These are phyloP conservation scores for Asclepias syriaca DNA, from an alignment of 257 asterid genomes.

Conservation along the genomic window DNA sequence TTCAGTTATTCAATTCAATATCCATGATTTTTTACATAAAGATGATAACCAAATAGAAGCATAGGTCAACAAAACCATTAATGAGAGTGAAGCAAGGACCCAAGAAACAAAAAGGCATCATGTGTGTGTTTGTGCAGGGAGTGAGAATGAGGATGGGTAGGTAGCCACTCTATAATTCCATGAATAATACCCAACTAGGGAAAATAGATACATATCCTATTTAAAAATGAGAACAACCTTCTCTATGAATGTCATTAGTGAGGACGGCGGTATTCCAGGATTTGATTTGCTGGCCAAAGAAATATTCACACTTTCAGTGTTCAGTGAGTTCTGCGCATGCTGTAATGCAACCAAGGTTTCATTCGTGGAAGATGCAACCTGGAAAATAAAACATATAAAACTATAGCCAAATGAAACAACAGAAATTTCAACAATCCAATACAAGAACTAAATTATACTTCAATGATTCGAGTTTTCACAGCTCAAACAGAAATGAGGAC, in stretches of 20 bases:
- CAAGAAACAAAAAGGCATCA: neutral
- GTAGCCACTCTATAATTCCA: conserved; percentile 5
- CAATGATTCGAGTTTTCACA: neutral
- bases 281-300: conserved; percentile 66
- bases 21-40: neutral
- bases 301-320: conserved; percentile 40
- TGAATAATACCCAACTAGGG: neutral
- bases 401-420: neutral
- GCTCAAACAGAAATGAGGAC: neutral
- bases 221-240: conserved; percentile 48
- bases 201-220: conserved; percentile 4
- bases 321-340: conserved; percentile 63
- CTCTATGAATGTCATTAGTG: conserved; percentile 76
- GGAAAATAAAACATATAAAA: conserved; percentile 7
- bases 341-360: conserved; percentile 56
- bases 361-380: conserved; percentile 35
- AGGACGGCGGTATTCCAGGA: conserved; percentile 97
- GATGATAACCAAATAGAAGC: neutral
- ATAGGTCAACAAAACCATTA: neutral
- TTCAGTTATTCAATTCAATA: neutral
- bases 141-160: neutral
- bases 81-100: neutral
- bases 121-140: neutral
- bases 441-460: neutral
- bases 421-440: neutral